Base-by-base conservation (phyloP, 2,329 filamentous ascomycete species). In the Botryotinia narcissicola region DNA sequence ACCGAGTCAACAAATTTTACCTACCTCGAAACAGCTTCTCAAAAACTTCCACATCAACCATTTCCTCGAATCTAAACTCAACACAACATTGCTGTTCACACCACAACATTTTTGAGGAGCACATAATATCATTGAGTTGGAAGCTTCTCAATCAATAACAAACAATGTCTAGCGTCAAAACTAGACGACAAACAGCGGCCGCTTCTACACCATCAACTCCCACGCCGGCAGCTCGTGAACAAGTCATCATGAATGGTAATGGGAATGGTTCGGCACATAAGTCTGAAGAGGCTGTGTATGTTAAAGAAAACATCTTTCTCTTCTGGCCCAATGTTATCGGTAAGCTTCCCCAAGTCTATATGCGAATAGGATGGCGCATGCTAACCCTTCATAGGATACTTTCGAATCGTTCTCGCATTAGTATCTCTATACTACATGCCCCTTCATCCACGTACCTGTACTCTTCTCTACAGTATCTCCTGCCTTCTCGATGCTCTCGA, bases 391-490 rank as follows among this genome's bases (percentile, higher is more conserved):
- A 9, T 76, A 94, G 93, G 93, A 78, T 95, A 95, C 83, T 87
- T 85, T 73, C 91, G 93, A 79, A 92, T 96, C 80, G 84, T 95
- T 76, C 88, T 95, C 77, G 94, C 95, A 79, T 85, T 98, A 80
- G 93, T 93, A 66, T 98, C 96, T 42, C 90, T 99, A 77, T 97
- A 98, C 86, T 99, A 98, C 86, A 99, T 99, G 96, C 95, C 96
- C 70, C 89, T 98, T 71, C 96, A 99, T 83, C 95, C 95, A n/a
- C 92, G 95, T 80, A 97, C 95, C 54, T 98, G 95, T 85, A 95
- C 93, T 74, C 83, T 95, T 68, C 89, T 97, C 72, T 99, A 99
- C 87, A 95, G 91, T 81, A 85, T 99, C 74, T 98, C 95, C 40
- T 98, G 96, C 82, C 89, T 98, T 62, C 92, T 99, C 77, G 96